These are phyloP conservation scores for Boletales sp. DNA, from an alignment of 768 basidiomycete species.

Conservation along the genomic window DNA sequence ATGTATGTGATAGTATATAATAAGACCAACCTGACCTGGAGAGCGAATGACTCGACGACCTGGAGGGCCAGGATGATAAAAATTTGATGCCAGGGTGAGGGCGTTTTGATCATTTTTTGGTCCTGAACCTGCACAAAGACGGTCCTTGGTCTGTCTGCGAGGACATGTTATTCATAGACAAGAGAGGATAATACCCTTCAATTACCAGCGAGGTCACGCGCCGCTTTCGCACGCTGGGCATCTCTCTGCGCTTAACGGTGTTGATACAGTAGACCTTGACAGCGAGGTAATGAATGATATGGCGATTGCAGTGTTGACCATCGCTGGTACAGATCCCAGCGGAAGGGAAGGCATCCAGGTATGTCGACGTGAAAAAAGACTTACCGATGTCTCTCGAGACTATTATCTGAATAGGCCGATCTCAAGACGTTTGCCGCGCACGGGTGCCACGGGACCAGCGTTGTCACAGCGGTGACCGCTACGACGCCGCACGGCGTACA, in stretches of 20 bases:
- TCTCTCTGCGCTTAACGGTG: too few relatives aligned
- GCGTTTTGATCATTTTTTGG: slow-evolving; percentile 42
- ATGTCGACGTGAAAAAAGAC: slow-evolving; percentile 5
- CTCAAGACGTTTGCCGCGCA: slow-evolving; percentile 80
- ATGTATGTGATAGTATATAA: neutral
- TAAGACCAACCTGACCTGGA: slow-evolving; percentile 60
- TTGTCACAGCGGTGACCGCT: slow-evolving; percentile 81
- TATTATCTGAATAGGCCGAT: slow-evolving; percentile 56
- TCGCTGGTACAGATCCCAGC: slow-evolving; percentile 78
- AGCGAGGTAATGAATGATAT: too few relatives aligned
- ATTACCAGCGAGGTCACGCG: too few relatives aligned
- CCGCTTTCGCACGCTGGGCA: too few relatives aligned
- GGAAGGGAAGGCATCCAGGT: slow-evolving; percentile 93
- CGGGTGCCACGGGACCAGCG: slow-evolving; percentile 76
- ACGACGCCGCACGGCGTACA: slow-evolving; percentile 89
- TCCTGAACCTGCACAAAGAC: slow-evolving; percentile 40
- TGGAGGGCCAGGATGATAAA: slow-evolving; percentile 68
- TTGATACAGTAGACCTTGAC: too few relatives aligned
- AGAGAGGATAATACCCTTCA: too few relatives aligned
- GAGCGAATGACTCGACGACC: slow-evolving; percentile 72
- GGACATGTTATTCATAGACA: too few relatives aligned
- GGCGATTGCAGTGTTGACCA: slow-evolving; percentile 49
- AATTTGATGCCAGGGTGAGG: slow-evolving; percentile 69
- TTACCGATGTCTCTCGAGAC: neutral
- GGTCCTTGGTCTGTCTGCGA: slow-evolving; percentile 53